phyloP scores from a whole-genome alignment of 2,329 filamentous ascomycete species.

The Aureobasidium sp. region DNA sequence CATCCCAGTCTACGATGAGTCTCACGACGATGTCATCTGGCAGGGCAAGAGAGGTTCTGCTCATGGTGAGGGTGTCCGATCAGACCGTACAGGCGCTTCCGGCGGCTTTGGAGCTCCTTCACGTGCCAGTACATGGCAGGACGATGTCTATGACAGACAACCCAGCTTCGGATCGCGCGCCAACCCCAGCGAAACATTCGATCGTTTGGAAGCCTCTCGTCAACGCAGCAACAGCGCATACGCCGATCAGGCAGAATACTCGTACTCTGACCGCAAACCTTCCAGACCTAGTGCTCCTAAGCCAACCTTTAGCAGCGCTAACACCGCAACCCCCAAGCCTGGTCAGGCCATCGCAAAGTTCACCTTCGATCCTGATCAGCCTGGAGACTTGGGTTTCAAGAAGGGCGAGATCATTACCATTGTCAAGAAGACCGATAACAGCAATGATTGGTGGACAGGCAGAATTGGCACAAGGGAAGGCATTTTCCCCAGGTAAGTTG shows the following conservation, averaged over 20 bases:
- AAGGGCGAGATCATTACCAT: constrained; percentile 97
- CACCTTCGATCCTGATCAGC: constrained; percentile 89
- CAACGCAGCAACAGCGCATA: constrained; percentile 29
- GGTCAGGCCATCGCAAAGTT: constrained; percentile 88
- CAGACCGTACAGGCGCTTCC: constrained; percentile 38
- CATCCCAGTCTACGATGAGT: constrained; percentile 76
- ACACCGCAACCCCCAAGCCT: constrained; percentile 32
- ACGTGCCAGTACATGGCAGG: constrained; percentile 64
- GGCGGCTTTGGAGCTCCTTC: constrained; percentile 47
- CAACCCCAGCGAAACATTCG: constrained; percentile 44
- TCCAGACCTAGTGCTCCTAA: constrained; percentile 71
- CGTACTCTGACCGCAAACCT: constrained; percentile 55
- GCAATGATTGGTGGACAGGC: constrained; percentile 97
- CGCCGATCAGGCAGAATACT: constrained; percentile 42
- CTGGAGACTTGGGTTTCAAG: constrained; percentile 88
- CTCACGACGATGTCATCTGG: constrained; percentile 77
- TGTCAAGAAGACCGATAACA: constrained; percentile 85
- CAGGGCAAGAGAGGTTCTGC: constrained; percentile 64
- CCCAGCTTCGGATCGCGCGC: constrained; percentile 41
- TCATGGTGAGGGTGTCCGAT: constrained; percentile 57
- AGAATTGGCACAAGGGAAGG: constrained; percentile 76
- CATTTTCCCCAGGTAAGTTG: constrained; percentile 73
- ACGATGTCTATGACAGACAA: constrained; percentile 61
- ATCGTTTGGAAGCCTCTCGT: constrained; percentile 29
- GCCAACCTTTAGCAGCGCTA: constrained; percentile 29